These are phyloP conservation scores for Trypanosoma brucei DNA, from an alignment of 208 protist genomes.

Conservation along the genomic window DNA sequence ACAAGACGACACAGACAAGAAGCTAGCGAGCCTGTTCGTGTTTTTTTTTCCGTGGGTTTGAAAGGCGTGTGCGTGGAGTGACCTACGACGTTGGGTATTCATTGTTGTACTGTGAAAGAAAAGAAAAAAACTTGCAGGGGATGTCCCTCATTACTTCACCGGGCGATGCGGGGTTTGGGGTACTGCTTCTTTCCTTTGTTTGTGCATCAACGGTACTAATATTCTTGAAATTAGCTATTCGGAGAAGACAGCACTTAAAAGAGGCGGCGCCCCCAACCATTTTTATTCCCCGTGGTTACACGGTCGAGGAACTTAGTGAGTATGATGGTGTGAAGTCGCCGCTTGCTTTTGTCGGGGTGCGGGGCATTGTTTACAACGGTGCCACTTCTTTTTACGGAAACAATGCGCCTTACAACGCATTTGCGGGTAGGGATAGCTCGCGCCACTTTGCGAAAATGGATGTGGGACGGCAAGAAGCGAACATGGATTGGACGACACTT, in stretches of 20 bases:
- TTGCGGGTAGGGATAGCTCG: conserved; percentile 81
- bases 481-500: conserved; percentile 83
- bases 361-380: conserved; percentile 84
- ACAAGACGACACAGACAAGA: no score
- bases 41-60: no score
- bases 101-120: no score
- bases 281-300: conserved; percentile 77
- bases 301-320: conserved; percentile 65
- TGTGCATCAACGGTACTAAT: conserved; percentile 10
- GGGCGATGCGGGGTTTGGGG: conserved; percentile 13
- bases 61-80: no score
- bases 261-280: conserved; percentile 35
- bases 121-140: no score
- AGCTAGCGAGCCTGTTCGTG: no score
- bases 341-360: conserved; percentile 69
- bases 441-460: conserved; percentile 81
- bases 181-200: conserved; percentile 20
- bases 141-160: neutral
- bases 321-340: conserved; percentile 70
- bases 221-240: conserved; percentile 21
- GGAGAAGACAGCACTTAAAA: conserved; percentile 33
- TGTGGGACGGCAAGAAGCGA: conserved; percentile 72
- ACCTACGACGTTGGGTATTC: no score
- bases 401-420: conserved; percentile 75
- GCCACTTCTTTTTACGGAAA: conserved; percentile 74